Evolutionary conservation across 148 eudicot genomes (phyloP).

Genomic region (Camellia lanceoleosa): DNA sequence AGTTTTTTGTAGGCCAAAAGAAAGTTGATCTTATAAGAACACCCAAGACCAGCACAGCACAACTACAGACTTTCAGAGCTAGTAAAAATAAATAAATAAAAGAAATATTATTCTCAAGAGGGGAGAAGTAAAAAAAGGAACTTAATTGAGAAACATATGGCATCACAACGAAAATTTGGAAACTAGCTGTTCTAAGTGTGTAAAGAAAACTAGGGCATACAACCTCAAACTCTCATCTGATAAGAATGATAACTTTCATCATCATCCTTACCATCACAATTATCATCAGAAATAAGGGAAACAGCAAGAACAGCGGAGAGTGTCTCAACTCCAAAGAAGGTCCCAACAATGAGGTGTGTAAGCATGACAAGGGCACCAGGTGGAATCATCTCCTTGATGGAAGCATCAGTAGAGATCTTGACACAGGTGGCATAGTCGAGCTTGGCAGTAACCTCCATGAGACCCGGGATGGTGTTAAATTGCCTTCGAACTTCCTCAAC

Average conservation of each 20-base stretch:
- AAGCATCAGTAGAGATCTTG: slow-evolving; percentile 47
- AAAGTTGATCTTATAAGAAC: too few relatives aligned
- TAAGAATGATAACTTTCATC: not conserved
- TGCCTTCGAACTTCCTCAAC: slow-evolving; percentile 47
- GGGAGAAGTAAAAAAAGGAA: not conserved
- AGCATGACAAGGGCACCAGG: slow-evolving; percentile 53
- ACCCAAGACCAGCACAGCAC: too few relatives aligned
- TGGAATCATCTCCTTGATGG: slow-evolving; percentile 48
- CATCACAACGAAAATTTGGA: not conserved
- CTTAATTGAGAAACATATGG: not conserved
- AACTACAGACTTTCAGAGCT: not conserved
- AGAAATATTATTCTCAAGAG: not conserved
- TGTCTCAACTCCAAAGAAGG: slow-evolving; percentile 41
- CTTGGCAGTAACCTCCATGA: slow-evolving; percentile 36
- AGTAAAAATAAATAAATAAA: too few relatives aligned
- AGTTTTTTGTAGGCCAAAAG: too few relatives aligned
- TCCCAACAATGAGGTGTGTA: slow-evolving; percentile 46
- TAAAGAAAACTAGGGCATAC: not conserved
- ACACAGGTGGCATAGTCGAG: slow-evolving; percentile 49
- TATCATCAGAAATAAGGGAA: slow-evolving; percentile 32
- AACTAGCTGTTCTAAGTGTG: not conserved
- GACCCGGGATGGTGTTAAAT: slow-evolving; percentile 41
- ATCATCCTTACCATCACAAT: not conserved
- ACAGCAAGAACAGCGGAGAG: slow-evolving; percentile 50
- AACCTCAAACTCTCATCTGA: not conserved